Evolutionary conservation across 768 basidiomycete species (phyloP).

Genomic region (Gloeopeniophorella convolvens): DNA sequence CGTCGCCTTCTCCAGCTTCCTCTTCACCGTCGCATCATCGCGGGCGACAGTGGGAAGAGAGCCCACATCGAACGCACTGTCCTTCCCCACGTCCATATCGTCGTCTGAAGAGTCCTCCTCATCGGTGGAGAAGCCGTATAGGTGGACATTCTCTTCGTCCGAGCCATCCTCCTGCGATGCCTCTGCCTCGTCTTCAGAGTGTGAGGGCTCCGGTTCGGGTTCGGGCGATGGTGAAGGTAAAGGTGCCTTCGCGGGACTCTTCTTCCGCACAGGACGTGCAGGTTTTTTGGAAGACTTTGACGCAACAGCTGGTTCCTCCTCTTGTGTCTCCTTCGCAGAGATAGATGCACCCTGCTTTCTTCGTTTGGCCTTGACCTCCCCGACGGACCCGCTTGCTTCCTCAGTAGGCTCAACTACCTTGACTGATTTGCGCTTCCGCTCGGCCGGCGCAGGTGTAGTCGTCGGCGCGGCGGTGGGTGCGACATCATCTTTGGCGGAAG

Average conservation of each 20-base stretch:
- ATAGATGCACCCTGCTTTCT: conserved; percentile 3
- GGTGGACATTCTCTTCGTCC: conserved; percentile 39
- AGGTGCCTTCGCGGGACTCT: conserved; percentile 1
- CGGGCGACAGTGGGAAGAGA: conserved; percentile 84
- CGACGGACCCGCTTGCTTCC: neutral
- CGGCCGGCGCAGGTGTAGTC: neutral
- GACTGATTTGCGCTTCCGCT: neutral
- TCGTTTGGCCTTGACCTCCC: neutral
- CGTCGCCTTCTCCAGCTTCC: conserved; percentile 45
- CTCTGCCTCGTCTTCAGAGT: conserved; percentile 3
- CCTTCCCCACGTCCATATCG: conserved; percentile 51
- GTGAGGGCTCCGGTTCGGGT: conserved; percentile 1
- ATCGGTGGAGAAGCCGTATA: conserved; percentile 74
- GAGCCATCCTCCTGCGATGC: conserved; percentile 26
- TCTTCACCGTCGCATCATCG: conserved; percentile 74
- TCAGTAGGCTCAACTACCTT: conserved; percentile 1
- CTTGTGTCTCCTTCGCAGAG: neutral
- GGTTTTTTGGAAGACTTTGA: neutral
- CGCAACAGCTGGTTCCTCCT: neutral
- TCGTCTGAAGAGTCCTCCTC: conserved; percentile 72
- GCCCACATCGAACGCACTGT: conserved; percentile 52
- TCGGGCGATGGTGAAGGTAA: neutral
- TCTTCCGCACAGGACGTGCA: neutral
- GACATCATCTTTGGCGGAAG: neutral
- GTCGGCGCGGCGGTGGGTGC: neutral